Evolutionary conservation across 2,329 filamentous ascomycete species (phyloP), one percentile per base, ranked within the genome.

Genomic region (Fusarium liriodendri): DNA sequence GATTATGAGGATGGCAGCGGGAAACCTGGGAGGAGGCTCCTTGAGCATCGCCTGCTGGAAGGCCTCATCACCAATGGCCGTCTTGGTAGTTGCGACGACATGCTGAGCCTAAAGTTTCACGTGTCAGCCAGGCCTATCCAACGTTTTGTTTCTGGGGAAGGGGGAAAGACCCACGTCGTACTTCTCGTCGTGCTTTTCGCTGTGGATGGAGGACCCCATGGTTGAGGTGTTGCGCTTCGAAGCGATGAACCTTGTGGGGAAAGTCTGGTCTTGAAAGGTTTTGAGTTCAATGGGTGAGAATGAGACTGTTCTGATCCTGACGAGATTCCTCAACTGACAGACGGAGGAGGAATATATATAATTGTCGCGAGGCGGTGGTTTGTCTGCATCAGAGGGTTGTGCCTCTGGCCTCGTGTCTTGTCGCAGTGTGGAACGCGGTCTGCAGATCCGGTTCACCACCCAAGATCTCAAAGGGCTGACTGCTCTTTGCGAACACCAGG

Each of bases 11-110:
- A 76, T 16, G 0, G 74, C 67, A 14, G 61, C 71, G 0, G 64
- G 75, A 0, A 77, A 20, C 66, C 70, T 77, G 0, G 69, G 67
- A 35, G 78, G 78, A 18, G 78, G 78, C 72, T 79, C 78, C 76
- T 79, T 79, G 62, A 79, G 67, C 78, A 79, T 38, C 40, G 78
- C 78, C 70, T 77, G 72, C 62, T 79, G 77, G 68, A 78, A 79
- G 38, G 70, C 75, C 60, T 78, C 76, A 70, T 78, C 75, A 65
- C 76, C 76, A 20, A 77, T 67, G n/a, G 64, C 75, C 8, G 67
- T 71, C 72, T 78, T 78, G 68, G 74, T 69, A 57, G 13, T 45
- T 27, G 66, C 73, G 33, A 54, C 68, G 33, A 42, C 68, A 35
- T 66, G n/a, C 25, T 52, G 47, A 16, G 22, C 47, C 33, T 68